Base-by-base conservation (phyloP, 176 grass and related monocot genomes). In the Oryza longistaminata region DNA sequence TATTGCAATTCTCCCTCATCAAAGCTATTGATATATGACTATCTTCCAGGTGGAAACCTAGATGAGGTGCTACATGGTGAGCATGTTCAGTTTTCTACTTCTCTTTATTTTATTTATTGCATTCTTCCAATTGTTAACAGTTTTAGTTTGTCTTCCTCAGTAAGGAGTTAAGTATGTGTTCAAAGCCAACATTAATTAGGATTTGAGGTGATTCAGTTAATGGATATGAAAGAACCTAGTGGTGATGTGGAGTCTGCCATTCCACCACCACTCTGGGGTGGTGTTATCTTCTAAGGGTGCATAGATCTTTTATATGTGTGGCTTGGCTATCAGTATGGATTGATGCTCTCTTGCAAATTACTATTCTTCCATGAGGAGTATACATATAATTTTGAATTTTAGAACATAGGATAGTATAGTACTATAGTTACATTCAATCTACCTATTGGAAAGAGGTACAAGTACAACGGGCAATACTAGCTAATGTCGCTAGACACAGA, bases 1-100 rank as follows among this genome's bases (percentile, higher is more conserved):
- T 99, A 99, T 76, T 99, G 96, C 81, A 99, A 99, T 76, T 99
- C 96, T 37, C 88, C 96, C 82, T 92, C 91, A 3, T 94, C 93
- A 62, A 96, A 99, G 85, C 83, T 99, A 33, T 88, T 99, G 82
- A 94, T 99, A 77, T 99, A 99, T 91, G 96, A 99, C 79, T 99
- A 88, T 85, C 87, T 99, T 81, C 93, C 88, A 82, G 93, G 96
- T 86, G 96, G 96, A 78, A 99, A 90, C 86, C 91, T 99, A 66
- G 96, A 99, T 89, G 96, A 96, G 87, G 93, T 92, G 16, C 87
- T 99, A 73, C 93, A 94, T 81, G 96, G 96, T 94, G 74, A 85
- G 87, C 69, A 19, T 86, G 67, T 52, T 87, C 25, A 7, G 39
- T 72, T 71, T 27, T 46, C 5, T 7, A 9, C 27, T 45, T 64